Percentiles rank a stretch among this genome's conserved stretches.
These are phyloP conservation scores for Tieghemiomyces parasiticus DNA, from an alignment of 192 early-diverging fungal genomes.

Conservation along the genomic window DNA sequence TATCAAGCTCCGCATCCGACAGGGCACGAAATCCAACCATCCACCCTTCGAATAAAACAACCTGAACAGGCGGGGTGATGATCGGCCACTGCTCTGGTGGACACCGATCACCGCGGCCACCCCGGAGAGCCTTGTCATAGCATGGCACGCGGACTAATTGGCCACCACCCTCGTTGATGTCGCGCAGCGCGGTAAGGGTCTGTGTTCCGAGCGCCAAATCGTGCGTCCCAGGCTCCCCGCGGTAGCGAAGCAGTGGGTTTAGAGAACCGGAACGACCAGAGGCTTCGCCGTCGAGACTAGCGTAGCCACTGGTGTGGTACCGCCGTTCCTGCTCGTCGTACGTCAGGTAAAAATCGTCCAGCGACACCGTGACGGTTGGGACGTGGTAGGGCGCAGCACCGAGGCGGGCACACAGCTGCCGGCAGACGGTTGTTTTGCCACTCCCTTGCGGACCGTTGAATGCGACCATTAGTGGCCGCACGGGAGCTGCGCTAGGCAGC, in stretches of 20 bases:
- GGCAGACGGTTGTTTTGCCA: slow-evolving; percentile 46
- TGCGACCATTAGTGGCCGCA: slow-evolving; percentile 61
- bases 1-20: slow-evolving; percentile 12
- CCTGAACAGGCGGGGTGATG: slow-evolving; percentile 40
- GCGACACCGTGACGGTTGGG: slow-evolving; percentile 43
- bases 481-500: too few species aligned
- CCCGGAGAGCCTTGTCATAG: slow-evolving; percentile 66
- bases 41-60: slow-evolving; percentile 92
- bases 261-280: slow-evolving; percentile 13
- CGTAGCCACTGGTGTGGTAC: background rate
- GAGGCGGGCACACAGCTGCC: slow-evolving; percentile 25
- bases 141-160: slow-evolving; percentile 36
- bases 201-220: slow-evolving; percentile 47
- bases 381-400: slow-evolving; percentile 21
- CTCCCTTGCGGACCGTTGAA: slow-evolving; percentile 69
- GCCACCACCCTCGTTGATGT: slow-evolving; percentile 11
- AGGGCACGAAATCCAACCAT: slow-evolving; percentile 69
- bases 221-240: slow-evolving; percentile 87
- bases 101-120: slow-evolving; percentile 66
- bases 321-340: slow-evolving; percentile 37
- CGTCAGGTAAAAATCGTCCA: slow-evolving; percentile 80
- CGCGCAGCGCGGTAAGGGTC: slow-evolving; percentile 30
- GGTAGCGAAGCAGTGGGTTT: slow-evolving; percentile 62
- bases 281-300: slow-evolving; percentile 14
- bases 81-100: slow-evolving; percentile 39